A percentile compares a stretch with the other conserved stretches of the same genome.
Conservation (phyloP, 139 green algal genomes). For the Volvox reticuliferus region DNA sequence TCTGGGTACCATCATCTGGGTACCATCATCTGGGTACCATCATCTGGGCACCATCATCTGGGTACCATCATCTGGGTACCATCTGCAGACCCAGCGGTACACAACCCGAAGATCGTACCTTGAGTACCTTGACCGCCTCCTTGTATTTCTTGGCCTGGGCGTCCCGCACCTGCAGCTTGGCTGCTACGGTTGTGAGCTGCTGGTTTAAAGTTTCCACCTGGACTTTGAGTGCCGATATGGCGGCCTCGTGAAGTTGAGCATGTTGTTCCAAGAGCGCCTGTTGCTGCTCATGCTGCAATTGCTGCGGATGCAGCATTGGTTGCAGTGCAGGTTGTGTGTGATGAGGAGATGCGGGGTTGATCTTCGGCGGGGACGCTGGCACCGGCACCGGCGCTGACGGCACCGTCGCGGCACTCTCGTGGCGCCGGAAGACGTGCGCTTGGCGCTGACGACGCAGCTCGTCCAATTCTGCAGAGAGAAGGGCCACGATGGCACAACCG, state of each 20-base stretch:
- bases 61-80: too few species aligned
- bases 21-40: too few species aligned
- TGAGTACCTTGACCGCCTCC: conserved; percentile 63
- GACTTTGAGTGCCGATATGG: background rate
- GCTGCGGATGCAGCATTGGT: conserved; percentile 1
- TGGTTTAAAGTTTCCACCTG: conserved; percentile 55
- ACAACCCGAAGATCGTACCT: conserved; percentile 40
- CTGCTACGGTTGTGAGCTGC: conserved; percentile 54
- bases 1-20: too few species aligned
- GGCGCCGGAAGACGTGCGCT: background rate
- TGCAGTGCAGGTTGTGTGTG: background rate
- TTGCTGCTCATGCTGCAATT: background rate
- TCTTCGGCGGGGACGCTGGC: background rate
- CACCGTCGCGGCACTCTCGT: background rate
- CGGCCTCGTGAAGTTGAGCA: conserved; percentile 12
- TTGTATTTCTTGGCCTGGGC: conserved; percentile 72
- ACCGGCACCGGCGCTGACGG: background rate
- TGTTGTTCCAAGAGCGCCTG: background rate
- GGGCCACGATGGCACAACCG: background rate
- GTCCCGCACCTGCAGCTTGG: conserved; percentile 56
- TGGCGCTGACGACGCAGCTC: conserved; percentile 36
- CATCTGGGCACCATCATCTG: too few species aligned
- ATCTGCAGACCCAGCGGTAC: too few species aligned
- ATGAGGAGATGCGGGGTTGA: background rate
- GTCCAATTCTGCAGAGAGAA: conserved; percentile 29